Evolutionary conservation across 768 basidiomycete genomes (phyloP).

Genomic region (Leccinum subgranulosum): DNA sequence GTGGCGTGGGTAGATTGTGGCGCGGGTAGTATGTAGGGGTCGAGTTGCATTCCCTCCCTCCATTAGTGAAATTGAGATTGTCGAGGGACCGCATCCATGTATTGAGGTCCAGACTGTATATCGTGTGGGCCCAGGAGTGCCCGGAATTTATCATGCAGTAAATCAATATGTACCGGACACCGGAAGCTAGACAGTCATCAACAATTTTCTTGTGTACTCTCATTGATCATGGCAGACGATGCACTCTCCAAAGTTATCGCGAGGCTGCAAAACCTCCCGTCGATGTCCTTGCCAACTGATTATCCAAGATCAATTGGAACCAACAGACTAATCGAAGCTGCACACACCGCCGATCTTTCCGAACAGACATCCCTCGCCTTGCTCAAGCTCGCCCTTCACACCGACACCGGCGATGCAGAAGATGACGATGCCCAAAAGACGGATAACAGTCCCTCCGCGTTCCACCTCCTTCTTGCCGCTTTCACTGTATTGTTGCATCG

Average conservation of each 20-base stretch:
- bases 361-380: conserved; percentile 73
- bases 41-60: too few relatives aligned
- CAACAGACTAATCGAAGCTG: conserved; percentile 82
- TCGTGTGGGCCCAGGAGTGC: too few relatives aligned
- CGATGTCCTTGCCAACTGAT: conserved; percentile 91
- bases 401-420: conserved; percentile 48
- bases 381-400: conserved; percentile 76
- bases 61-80: too few relatives aligned
- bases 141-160: too few relatives aligned
- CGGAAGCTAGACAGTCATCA: background rate
- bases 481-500: conserved; percentile 89
- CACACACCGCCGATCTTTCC: conserved; percentile 67
- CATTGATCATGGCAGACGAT: conserved; percentile 8
- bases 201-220: conserved; percentile 1
- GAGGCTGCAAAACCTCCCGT: conserved; percentile 78
- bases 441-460: conserved; percentile 66
- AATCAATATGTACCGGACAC: too few relatives aligned
- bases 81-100: too few relatives aligned
- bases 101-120: too few relatives aligned
- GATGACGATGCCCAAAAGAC: conserved; percentile 45
- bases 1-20: too few relatives aligned
- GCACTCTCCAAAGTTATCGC: conserved; percentile 52
- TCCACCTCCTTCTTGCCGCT: conserved; percentile 89
- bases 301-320: conserved; percentile 80
- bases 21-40: too few relatives aligned